Percentiles rank a stretch among this genome's conserved stretches.
Evolutionary conservation across 768 basidiomycete species (phyloP).

Genomic region (Coprinopsis strossmayeri): DNA sequence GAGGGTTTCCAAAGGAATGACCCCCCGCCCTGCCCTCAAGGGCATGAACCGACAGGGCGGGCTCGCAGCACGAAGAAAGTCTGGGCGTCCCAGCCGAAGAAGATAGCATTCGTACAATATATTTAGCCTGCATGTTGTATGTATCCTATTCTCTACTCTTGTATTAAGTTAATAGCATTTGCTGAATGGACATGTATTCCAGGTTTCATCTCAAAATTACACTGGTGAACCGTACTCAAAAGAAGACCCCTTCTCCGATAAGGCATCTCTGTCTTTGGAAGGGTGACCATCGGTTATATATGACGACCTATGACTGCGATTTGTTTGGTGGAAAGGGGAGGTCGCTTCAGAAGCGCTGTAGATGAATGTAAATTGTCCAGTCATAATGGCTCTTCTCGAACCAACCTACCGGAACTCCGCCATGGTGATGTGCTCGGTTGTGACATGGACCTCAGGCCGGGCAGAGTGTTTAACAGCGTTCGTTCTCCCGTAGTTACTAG

Average conservation of each 20-base stretch:
- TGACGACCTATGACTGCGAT: conserved; percentile 11
- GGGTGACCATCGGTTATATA: conserved; percentile 12
- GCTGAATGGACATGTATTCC: not conserved
- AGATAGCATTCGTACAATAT: conserved; percentile 25
- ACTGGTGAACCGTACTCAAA: conserved; percentile 8
- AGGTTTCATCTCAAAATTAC: not conserved
- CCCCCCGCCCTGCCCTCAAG: conserved; percentile 38
- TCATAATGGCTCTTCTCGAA: too few species aligned
- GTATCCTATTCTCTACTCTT: not conserved
- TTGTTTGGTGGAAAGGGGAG: conserved; percentile 17
- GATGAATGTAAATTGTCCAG: too few species aligned
- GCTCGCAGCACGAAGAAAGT: conserved; percentile 52
- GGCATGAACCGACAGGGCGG: conserved; percentile 67
- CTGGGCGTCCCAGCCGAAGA: conserved; percentile 67
- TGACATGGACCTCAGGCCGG: conserved; percentile 47
- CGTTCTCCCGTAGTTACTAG: too few species aligned
- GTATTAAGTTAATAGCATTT: not conserved
- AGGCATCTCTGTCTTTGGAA: conserved; percentile 3
- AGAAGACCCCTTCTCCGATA: conserved; percentile 9
- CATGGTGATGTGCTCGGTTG: conserved; percentile 57
- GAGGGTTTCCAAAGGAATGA: conserved; percentile 74
- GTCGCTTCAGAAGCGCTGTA: conserved; percentile 15
- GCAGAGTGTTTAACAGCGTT: too few species aligned
- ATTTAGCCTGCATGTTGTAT: conserved; percentile 2
- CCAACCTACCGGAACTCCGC: conserved; percentile 46